Percentiles rank a stretch among this genome's conserved stretches.
Conservation (phyloP, 2,329 filamentous ascomycete species). For the Aspergillus pseudotamarii region DNA sequence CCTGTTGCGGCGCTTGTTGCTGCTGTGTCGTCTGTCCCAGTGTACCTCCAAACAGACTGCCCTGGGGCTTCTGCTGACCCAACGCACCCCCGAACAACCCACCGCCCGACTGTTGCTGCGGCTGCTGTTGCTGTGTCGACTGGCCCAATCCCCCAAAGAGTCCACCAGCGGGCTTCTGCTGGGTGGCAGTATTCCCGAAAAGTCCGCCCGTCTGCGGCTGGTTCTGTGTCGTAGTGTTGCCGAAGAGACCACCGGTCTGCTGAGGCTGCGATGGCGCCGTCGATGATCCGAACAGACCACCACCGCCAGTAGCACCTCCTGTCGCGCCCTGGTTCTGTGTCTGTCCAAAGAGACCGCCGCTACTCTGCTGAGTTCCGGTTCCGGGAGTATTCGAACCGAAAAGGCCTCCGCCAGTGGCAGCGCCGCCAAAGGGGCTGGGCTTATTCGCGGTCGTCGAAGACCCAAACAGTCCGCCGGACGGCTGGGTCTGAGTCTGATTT, state of each 20-base stretch:
- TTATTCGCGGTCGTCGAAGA: conserved; percentile 31
- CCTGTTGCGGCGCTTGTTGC: conserved; percentile 34
- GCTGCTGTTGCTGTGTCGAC: conserved; percentile 15
- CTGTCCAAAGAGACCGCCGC: conserved; percentile 22
- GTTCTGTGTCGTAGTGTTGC: conserved; percentile 24
- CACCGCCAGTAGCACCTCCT: conserved; percentile 12
- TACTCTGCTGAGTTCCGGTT: conserved; percentile 19
- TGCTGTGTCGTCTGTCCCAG: conserved; percentile 17
- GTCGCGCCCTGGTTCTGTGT: conserved; percentile 25
- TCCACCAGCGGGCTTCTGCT: conserved; percentile 32
- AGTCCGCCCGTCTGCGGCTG: conserved; percentile 37
- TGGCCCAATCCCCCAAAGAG: conserved; percentile 30
- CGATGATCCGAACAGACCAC: conserved; percentile 29
- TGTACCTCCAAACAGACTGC: conserved; percentile 30
- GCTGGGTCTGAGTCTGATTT: conserved; percentile 25
- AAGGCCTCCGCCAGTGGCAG: conserved; percentile 32
- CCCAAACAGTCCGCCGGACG: conserved; percentile 34
- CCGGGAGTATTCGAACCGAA: conserved; percentile 29
- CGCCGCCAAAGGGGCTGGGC: conserved; percentile 42
- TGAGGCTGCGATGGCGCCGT: conserved; percentile 32
- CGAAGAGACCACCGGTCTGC: conserved; percentile 35
- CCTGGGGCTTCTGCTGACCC: conserved; percentile 30
- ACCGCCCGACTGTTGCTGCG: conserved; percentile 28
- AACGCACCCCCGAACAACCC: conserved; percentile 24
- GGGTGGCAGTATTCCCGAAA: conserved; percentile 33